A percentile compares a stretch with the other conserved stretches of the same genome.
Conservation (phyloP, 495 filamentous ascomycete species). For the Daldinia decipiens region DNA sequence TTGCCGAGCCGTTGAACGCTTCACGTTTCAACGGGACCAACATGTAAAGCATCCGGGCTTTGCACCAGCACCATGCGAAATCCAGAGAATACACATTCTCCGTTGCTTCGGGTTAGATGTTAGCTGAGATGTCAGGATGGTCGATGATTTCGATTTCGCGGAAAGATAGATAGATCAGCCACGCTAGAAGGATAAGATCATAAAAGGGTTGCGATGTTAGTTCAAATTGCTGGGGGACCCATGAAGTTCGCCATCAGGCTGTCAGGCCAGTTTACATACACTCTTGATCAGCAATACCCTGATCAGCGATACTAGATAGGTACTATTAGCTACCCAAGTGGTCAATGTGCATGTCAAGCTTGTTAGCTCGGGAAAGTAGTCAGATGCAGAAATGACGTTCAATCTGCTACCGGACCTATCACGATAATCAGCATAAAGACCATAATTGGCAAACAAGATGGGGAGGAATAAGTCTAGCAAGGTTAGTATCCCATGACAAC, state of each 20-base stretch:
- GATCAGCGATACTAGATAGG: not conserved
- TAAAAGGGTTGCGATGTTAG: conserved; percentile 13
- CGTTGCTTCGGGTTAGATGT: not conserved
- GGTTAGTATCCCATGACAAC: conserved; percentile 43
- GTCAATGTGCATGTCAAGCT: conserved; percentile 19
- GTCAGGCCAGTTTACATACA: not conserved
- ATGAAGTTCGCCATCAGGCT: conserved; percentile 13
- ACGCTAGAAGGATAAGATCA: conserved; percentile 21
- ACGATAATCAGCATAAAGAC: conserved; percentile 38
- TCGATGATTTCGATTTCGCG: conserved; percentile 6
- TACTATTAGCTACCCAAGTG: conserved; percentile 4
- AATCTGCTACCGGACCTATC: conserved; percentile 46
- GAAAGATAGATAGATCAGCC: conserved; percentile 13
- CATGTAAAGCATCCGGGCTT: conserved; percentile 22
- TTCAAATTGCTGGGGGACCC: conserved; percentile 31
- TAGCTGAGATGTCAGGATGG: not conserved
- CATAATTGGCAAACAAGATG: conserved; percentile 28
- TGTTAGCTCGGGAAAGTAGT: conserved; percentile 22
- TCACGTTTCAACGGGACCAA: conserved; percentile 26
- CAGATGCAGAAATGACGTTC: conserved; percentile 41
- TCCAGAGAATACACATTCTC: not conserved
- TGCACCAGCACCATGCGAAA: conserved; percentile 8
- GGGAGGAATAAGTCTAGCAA: conserved; percentile 27
- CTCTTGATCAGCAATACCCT: conserved; percentile 27
- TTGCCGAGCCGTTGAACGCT: conserved; percentile 34